Evolutionary conservation across 2,329 filamentous ascomycete genomes (phyloP), one percentile per base, ranked within the genome.

Genomic region (Malbranchea zuffiana): DNA sequence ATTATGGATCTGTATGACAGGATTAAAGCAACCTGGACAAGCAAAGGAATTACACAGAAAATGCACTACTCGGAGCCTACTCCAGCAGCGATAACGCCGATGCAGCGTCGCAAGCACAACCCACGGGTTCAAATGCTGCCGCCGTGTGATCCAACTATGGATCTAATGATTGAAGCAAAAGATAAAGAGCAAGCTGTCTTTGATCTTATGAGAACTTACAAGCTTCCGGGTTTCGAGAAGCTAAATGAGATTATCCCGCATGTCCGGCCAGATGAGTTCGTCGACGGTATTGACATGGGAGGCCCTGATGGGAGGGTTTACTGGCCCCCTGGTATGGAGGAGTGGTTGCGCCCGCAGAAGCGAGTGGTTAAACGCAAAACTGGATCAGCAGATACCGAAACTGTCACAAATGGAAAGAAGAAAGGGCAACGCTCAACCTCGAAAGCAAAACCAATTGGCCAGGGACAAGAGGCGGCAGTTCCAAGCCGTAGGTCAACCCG

Each of bases 101-200:
- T 76, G 0, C 80, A 93, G 47, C 69, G 87, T 18, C 73, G 88
- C 41, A 95, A 93, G 59, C 88, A 96, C 53, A 85, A 78, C 23
- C 71, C 84, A 0, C 74, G 88, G 6, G 85, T 93, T 1, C 70
- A 71, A 46, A 82, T 78, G 1, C 60, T 96, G 1, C 88, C 88
- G 1, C 87, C 88, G 0, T 95, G 88, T 50, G 69, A 78, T 3
- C 65, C 74, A 1, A 78, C 81, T 20, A 90, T 92, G 80, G 88
- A 95, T 53, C 67, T 96, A n/a, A 96, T 96, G 88, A 95, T 96
- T 42, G 88, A 96, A 62, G 88, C 88, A 32, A 96, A 96, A 57
- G 88, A 95, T 54, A 96, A 96, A 60, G 88, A 96, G 56, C 88
- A 96, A 58, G 86, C 88, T 0, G 85, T 95, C 0, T 93, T 96